phyloP scores from a whole-genome alignment of 164 flowering plant genomes.

The Tetrastigma voinierianum region DNA sequence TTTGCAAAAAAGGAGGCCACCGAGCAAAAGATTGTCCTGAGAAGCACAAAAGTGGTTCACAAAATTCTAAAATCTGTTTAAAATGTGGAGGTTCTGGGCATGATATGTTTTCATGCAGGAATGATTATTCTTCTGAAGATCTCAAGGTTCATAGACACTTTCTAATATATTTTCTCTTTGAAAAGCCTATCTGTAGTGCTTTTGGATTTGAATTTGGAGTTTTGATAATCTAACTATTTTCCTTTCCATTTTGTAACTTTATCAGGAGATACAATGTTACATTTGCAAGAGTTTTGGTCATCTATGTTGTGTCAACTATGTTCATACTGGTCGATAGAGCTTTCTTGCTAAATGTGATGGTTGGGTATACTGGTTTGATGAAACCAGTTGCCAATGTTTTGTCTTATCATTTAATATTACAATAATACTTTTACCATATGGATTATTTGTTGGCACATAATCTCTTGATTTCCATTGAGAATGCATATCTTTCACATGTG shows the following conservation, averaged over 20 bases:
- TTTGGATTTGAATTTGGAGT: background rate
- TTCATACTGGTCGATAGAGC: slow-evolving; percentile 31
- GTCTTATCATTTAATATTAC: background rate
- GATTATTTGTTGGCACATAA: too few species aligned
- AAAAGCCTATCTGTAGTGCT: background rate
- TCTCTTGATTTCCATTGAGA: too few species aligned
- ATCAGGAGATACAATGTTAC: slow-evolving; percentile 81
- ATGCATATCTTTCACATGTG: too few species aligned
- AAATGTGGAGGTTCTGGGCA: slow-evolving; percentile 72
- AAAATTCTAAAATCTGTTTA: slow-evolving; percentile 51
- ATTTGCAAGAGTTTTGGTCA: slow-evolving; percentile 75
- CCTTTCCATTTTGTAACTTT: slow-evolving; percentile 2
- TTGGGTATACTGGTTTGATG: slow-evolving; percentile 78
- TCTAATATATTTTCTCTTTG: background rate
- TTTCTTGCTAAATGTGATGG: slow-evolving; percentile 89
- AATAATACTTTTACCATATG: too few species aligned
- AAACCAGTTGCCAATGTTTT: slow-evolving; percentile 22
- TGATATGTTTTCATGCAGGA: slow-evolving; percentile 60
- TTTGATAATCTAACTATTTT: background rate
- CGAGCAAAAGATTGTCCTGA: slow-evolving; percentile 82
- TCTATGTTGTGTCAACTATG: slow-evolving; percentile 58
- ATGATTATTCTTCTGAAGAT: slow-evolving; percentile 48
- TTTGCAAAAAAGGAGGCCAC: slow-evolving; percentile 85
- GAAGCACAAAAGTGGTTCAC: slow-evolving; percentile 27
- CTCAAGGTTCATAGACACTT: slow-evolving; percentile 55